Conservation (phyloP, 139 green algal genomes). For the Asterochloris sp. region DNA sequence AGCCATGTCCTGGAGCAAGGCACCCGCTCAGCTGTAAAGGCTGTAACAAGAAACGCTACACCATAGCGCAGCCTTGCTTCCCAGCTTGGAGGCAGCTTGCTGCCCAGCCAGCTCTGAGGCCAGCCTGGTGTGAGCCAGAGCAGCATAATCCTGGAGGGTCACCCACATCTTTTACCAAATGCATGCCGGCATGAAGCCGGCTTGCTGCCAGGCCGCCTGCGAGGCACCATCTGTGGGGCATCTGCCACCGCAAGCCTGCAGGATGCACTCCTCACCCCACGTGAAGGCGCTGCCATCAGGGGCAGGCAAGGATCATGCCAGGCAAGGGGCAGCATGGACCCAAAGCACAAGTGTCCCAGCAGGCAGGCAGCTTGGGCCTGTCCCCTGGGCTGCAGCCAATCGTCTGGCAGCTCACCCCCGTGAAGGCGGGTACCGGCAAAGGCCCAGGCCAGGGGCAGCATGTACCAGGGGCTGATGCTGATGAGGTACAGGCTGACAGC, state of each 20-base stretch:
- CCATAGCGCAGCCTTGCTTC: too few relatives aligned
- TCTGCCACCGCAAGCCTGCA: background rate
- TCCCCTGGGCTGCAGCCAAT: background rate
- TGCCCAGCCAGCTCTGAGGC: too few relatives aligned
- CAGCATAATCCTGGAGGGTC: too few relatives aligned
- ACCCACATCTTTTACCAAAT: too few relatives aligned
- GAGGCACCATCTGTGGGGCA: background rate
- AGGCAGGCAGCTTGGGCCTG: background rate
- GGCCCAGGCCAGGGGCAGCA: conserved; percentile 89
- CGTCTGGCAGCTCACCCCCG: conserved; percentile 60
- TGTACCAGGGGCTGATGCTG: conserved; percentile 79
- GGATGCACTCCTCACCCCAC: background rate
- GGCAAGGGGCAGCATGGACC: too few relatives aligned
- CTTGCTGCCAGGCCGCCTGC: too few relatives aligned
- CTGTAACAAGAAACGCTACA: too few relatives aligned
- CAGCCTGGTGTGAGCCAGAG: too few relatives aligned
- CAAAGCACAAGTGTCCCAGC: background rate
- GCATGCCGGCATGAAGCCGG: too few relatives aligned
- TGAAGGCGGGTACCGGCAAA: conserved; percentile 89
- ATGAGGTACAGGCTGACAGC: conserved; percentile 74
- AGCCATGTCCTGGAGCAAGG: too few relatives aligned
- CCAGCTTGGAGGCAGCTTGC: too few relatives aligned
- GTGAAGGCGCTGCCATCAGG: background rate
- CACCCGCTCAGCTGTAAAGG: too few relatives aligned
- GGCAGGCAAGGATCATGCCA: background rate